Base-by-base conservation (phyloP, 495 filamentous ascomycete genomes). In the Neurospora sublineolata region DNA sequence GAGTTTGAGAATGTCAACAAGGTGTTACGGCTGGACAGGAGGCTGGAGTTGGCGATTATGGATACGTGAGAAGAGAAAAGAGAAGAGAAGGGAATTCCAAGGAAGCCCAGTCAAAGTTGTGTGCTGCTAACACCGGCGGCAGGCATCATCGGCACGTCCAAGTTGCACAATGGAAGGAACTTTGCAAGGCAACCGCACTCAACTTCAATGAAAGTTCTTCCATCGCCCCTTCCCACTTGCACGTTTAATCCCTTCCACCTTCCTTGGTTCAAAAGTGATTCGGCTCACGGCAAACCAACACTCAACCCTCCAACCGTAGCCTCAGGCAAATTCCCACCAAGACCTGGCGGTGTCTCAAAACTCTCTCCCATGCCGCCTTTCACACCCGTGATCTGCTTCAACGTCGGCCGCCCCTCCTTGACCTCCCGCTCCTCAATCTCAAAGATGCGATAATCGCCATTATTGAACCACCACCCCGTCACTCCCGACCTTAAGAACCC, bases 361-460 rank as follows among this genome's bases (percentile, higher is more conserved):
- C 52, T 64, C 52, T 64, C 27, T 10, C 80, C 79, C 38, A 81
- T 72, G 0, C 80, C 80, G 39, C 80, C 80, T 68, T 79, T 77
- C 70, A 70, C 70, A 0, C 52, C 27, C 27, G 52, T 64, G 14
- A 64, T 33, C 75, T 87, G 82, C 41, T 79, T 75, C 39, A 87
- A 76, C 68, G 67, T 73, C 46, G 77, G 80, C 3, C 69, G 72
- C 37, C 76, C 78, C 18, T 77, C 78, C 9, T 77, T 78, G 0
- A 44, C 69, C 37, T 76, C 68, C 4, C 72, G 71, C 30, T 80
- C 79, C 38, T 79, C 83, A 70, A 89, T 87, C 4, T 89, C 85
- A 73, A 89, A 90, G 52, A 90, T 80, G 10, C 88, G 82, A 74
- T 85, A 90, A 74, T 90, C 88, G 8, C 85, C 88, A 74, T 90